Percentiles rank a stretch among this genome's conserved stretches.
These are phyloP conservation scores for Stenocarpella maydis DNA, from an alignment of 2,329 filamentous ascomycete genomes.

Conservation along the genomic window DNA sequence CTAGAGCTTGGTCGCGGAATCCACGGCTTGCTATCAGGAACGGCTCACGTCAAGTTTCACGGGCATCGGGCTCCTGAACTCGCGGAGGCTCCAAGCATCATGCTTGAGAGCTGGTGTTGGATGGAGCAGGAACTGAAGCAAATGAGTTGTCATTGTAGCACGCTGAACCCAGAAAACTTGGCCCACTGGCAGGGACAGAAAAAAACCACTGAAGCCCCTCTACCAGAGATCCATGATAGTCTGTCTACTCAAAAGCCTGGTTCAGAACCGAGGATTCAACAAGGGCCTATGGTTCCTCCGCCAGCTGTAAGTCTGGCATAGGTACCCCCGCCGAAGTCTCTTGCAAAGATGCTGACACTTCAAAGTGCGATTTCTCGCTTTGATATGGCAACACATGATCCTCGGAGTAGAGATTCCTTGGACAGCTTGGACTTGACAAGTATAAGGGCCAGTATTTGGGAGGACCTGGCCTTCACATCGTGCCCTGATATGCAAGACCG, in stretches of 20 bases:
- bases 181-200: not conserved
- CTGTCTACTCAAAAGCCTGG: not conserved
- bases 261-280: not conserved
- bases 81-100: not conserved
- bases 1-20: not conserved
- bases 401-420: not conserved
- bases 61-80: not conserved
- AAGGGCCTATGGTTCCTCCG: not conserved
- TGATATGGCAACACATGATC: not conserved
- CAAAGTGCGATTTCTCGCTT: not conserved
- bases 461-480: not conserved
- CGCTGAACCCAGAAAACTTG: not conserved
- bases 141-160: not conserved
- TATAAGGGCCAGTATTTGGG: not conserved
- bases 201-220: not conserved
- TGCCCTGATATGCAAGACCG: not conserved
- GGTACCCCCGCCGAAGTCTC: not conserved
- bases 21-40: not conserved
- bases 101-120: not conserved
- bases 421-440: not conserved
- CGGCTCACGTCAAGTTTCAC: not conserved
- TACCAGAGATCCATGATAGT: not conserved
- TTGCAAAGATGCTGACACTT: not conserved
- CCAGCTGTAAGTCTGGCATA: not conserved
- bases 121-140: not conserved